phyloP scores from a whole-genome alignment of 768 basidiomycete genomes.

The Russula dissimulans region DNA sequence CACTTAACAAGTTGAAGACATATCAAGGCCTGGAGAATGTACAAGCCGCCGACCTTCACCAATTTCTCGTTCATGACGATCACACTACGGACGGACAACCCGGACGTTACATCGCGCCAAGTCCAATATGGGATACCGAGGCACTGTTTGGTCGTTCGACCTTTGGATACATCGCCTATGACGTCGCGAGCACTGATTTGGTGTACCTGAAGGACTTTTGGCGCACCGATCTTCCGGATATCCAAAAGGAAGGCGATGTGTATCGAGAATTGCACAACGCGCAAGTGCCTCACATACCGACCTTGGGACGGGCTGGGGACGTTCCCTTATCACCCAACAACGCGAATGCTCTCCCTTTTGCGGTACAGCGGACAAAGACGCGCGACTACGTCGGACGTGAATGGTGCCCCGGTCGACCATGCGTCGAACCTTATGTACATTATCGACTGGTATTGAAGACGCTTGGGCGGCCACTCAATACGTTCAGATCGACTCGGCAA shows the following conservation, averaged over 20 bases:
- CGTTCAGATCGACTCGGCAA: neutral
- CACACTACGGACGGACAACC: neutral
- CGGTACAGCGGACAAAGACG: neutral
- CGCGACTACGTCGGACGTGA: neutral
- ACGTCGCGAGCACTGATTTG: neutral
- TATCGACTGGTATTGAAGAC: constrained; percentile 1
- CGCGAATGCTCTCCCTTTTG: neutral
- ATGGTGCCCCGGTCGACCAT: neutral
- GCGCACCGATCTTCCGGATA: neutral
- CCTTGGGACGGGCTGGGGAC: neutral
- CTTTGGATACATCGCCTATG: neutral
- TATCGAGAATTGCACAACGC: neutral
- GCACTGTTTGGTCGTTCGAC: neutral
- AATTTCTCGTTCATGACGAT: neutral
- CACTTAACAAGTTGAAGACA: neutral
- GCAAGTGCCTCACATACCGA: neutral
- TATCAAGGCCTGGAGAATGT: neutral
- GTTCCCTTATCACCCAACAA: neutral
- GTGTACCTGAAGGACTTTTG: constrained; percentile 1
- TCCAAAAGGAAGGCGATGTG: neutral
- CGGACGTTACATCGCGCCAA: neutral
- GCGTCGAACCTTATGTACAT: neutral
- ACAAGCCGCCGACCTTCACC: neutral
- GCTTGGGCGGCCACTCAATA: neutral
- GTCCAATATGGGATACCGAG: neutral